Conservation (phyloP, 2,329 filamentous ascomycete species). For the Apiospora kogelbergensis region DNA sequence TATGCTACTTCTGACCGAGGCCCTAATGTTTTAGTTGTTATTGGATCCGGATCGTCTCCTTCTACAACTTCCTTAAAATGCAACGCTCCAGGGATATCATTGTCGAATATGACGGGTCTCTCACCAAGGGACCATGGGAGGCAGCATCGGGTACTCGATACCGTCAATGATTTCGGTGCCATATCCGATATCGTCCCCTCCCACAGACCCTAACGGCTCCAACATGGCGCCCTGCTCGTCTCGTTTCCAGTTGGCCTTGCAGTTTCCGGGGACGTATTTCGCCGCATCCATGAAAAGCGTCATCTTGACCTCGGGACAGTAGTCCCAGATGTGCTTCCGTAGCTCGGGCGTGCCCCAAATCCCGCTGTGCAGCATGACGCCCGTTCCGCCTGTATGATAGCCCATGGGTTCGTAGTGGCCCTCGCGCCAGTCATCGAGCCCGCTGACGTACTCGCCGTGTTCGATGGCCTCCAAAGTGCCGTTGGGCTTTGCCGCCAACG, state of each 20-base stretch:
- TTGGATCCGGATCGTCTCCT: background rate
- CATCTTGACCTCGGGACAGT: constrained; percentile 61
- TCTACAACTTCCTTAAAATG: background rate
- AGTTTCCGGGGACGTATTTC: constrained; percentile 49
- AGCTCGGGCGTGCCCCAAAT: constrained; percentile 50
- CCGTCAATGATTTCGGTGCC: constrained; percentile 42
- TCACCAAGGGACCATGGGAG: constrained; percentile 16
- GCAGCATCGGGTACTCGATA: constrained; percentile 39
- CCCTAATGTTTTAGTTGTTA: background rate
- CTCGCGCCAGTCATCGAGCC: constrained; percentile 50
- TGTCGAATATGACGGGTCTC: constrained; percentile 19
- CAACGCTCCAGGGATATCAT: background rate
- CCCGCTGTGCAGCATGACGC: constrained; percentile 41
- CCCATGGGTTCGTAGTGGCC: constrained; percentile 59
- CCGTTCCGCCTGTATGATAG: constrained; percentile 54
- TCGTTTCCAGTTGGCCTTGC: constrained; percentile 47
- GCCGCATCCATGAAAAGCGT: constrained; percentile 55
- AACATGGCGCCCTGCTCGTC: constrained; percentile 20
- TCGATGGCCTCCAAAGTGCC: constrained; percentile 28
- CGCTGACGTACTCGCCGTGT: constrained; percentile 36
- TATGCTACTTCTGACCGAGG: background rate
- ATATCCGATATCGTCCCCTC: constrained; percentile 29
- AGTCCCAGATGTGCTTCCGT: constrained; percentile 53
- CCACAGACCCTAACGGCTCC: constrained; percentile 20
- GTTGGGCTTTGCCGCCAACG: constrained; percentile 22